These are phyloP conservation scores for Pisolithus marmoratus DNA, from an alignment of 768 basidiomycete species.

Conservation along the genomic window DNA sequence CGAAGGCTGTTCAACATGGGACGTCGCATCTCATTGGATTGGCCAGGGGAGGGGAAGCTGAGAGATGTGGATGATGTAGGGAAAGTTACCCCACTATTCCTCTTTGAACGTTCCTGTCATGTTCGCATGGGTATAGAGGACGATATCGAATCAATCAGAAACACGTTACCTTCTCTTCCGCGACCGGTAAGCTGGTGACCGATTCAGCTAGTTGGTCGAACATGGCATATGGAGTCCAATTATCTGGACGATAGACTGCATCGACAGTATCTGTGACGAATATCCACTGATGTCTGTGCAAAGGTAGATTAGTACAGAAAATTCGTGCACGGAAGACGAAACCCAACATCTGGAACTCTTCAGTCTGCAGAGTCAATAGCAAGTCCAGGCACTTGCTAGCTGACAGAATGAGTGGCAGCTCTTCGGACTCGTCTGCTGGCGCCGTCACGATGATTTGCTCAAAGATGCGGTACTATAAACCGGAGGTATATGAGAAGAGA, in stretches of 20 bases:
- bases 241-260: conserved; percentile 81
- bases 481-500: background rate
- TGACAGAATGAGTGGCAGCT: conserved; percentile 74
- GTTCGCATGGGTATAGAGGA: background rate
- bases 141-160: background rate
- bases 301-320: conserved; percentile 3
- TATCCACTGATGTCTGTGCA: conserved; percentile 88
- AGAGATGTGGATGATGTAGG: conserved; percentile 17
- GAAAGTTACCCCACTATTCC: conserved; percentile 17
- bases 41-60: conserved; percentile 24
- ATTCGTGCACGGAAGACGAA: background rate
- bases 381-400: conserved; percentile 94
- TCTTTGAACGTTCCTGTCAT: conserved; percentile 21
- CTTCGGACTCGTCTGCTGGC: conserved; percentile 81
- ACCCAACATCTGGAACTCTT: conserved; percentile 92
- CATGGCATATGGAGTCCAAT: conserved; percentile 80
- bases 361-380: conserved; percentile 87
- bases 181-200: conserved; percentile 57
- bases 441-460: conserved; percentile 68
- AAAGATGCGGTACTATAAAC: conserved; percentile 78
- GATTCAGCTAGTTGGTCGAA: conserved; percentile 88
- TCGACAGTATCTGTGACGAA: conserved; percentile 98
- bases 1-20: conserved; percentile 66
- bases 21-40: conserved; percentile 53
- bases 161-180: conserved; percentile 27